phyloP scores from a whole-genome alignment of 208 protist species.

The Acanthamoeba triangularis region DNA sequence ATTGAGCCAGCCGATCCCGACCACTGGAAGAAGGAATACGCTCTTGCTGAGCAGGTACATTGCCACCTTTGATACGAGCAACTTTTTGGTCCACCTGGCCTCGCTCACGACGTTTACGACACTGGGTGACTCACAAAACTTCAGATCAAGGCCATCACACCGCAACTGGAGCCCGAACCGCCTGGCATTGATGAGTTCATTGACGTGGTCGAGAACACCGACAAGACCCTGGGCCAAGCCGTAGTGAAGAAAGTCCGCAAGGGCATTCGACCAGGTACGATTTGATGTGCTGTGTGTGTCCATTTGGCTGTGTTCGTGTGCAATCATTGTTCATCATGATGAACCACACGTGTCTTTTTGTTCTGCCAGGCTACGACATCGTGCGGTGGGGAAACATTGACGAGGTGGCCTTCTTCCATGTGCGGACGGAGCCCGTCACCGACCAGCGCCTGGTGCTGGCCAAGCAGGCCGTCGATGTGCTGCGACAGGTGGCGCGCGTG shows the following conservation, averaged over 20 bases:
- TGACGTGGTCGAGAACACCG: background rate
- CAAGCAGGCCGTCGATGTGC: background rate
- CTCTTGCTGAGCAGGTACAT: constrained; percentile 20
- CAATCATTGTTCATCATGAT: background rate
- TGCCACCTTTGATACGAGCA: background rate
- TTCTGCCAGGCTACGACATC: constrained; percentile 27
- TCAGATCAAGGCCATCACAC: constrained; percentile 46
- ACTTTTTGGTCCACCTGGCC: background rate
- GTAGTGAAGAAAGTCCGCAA: constrained; percentile 27
- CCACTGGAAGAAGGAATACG: constrained; percentile 54
- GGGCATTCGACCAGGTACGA: constrained; percentile 37
- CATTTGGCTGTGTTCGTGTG: background rate
- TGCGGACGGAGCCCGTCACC: constrained; percentile 55
- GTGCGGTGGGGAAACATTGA: constrained; percentile 65
- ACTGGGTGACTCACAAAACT: no score
- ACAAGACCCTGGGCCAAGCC: background rate
- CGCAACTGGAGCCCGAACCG: constrained; percentile 28
- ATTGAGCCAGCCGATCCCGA: constrained; percentile 59
- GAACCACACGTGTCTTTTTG: background rate
- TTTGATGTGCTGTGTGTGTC: no score
- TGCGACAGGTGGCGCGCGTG: constrained; percentile 9
- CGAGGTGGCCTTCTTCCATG: constrained; percentile 70
- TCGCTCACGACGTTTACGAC: no score
- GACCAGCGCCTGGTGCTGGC: constrained; percentile 40
- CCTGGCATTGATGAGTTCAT: constrained; percentile 58